phyloP scores from a whole-genome alignment of 805 yeast species.

The Yarrowia phangngaensis region DNA sequence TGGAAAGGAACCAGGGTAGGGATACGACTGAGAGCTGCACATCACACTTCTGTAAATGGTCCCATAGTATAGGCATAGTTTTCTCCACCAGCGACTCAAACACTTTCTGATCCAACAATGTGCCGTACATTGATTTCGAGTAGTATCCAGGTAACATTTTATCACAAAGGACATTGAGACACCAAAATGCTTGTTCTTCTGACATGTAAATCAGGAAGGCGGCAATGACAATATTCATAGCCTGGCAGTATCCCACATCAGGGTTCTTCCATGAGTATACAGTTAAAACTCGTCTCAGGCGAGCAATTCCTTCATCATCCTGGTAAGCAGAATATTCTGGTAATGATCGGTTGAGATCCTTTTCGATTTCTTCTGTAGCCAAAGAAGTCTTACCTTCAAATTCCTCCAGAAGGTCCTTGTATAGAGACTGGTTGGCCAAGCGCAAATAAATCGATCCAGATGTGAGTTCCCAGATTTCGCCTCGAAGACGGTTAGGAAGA shows the following conservation, averaged over 20 bases:
- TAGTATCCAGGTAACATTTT: conserved; percentile 90
- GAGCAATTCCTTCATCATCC: conserved; percentile 72
- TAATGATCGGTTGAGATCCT: conserved; percentile 86
- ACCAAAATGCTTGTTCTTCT: conserved; percentile 98
- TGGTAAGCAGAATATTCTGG: conserved; percentile 98
- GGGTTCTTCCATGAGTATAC: conserved; percentile 97
- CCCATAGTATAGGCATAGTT: conserved; percentile 85
- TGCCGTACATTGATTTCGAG: conserved; percentile 96
- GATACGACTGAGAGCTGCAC: conserved; percentile 92
- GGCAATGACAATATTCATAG: conserved; percentile 79
- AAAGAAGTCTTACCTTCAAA: conserved; percentile 63
- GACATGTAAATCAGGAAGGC: conserved; percentile 62
- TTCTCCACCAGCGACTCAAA: conserved; percentile 85
- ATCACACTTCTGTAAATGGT: conserved; percentile 70
- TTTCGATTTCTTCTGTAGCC: conserved; percentile 95
- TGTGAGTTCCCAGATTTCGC: conserved; percentile 93
- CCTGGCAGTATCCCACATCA: conserved; percentile 97
- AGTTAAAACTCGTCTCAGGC: conserved; percentile 81
- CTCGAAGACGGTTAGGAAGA: conserved; percentile 87
- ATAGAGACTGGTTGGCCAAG: conserved; percentile 57
- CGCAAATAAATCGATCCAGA: conserved; percentile 81
- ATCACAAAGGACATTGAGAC: conserved; percentile 75
- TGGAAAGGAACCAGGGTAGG: conserved; percentile 91
- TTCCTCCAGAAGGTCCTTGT: conserved; percentile 54
- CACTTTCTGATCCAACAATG: conserved; percentile 86